Percentiles rank a stretch among this genome's conserved stretches.
Conservation (phyloP, 2,329 filamentous ascomycete species). For the Ramularia collo-cygni region DNA sequence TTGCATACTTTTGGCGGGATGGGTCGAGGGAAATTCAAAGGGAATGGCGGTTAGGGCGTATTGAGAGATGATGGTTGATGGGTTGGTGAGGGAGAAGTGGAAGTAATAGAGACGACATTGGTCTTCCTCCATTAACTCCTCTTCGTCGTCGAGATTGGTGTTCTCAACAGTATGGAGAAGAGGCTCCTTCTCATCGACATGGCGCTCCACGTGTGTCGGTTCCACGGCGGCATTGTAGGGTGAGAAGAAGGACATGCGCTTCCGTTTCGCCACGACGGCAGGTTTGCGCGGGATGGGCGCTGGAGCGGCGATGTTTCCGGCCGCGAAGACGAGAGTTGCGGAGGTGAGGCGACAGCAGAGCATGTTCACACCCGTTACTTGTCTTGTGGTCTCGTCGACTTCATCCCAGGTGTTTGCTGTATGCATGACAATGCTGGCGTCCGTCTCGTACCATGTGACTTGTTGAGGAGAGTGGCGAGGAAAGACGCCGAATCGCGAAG, state of each 20-base stretch:
- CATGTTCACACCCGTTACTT: slow-evolving; percentile 50
- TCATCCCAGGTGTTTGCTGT: slow-evolving; percentile 64
- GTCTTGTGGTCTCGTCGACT: slow-evolving; percentile 29
- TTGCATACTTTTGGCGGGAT: slow-evolving; percentile 50
- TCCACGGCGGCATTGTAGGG: slow-evolving; percentile 35
- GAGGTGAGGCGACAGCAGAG: slow-evolving; percentile 62
- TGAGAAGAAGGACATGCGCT: slow-evolving; percentile 42
- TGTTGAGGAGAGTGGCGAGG: slow-evolving; percentile 52
- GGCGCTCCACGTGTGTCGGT: slow-evolving; percentile 22
- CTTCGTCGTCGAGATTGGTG: slow-evolving; percentile 8
- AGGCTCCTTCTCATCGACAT: slow-evolving; percentile 25
- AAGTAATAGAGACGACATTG: slow-evolving; percentile 67
- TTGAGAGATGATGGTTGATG: slow-evolving; percentile 50
- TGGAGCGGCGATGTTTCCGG: slow-evolving; percentile 56
- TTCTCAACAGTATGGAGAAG: too few species aligned
- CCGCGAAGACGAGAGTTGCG: slow-evolving; percentile 56
- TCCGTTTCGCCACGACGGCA: slow-evolving; percentile 25
- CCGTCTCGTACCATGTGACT: slow-evolving; percentile 62
- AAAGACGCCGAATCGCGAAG: slow-evolving; percentile 61
- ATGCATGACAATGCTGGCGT: slow-evolving; percentile 63
- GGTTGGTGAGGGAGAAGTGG: slow-evolving; percentile 45
- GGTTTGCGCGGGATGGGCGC: slow-evolving; percentile 20
- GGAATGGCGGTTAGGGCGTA: slow-evolving; percentile 59
- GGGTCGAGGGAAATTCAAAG: slow-evolving; percentile 61
- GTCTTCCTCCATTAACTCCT: slow-evolving; percentile 46